Evolutionary conservation across 78 protist genomes (phyloP), one percentile per base, ranked within the genome.

Genomic region (Andalucia godoyi): DNA sequence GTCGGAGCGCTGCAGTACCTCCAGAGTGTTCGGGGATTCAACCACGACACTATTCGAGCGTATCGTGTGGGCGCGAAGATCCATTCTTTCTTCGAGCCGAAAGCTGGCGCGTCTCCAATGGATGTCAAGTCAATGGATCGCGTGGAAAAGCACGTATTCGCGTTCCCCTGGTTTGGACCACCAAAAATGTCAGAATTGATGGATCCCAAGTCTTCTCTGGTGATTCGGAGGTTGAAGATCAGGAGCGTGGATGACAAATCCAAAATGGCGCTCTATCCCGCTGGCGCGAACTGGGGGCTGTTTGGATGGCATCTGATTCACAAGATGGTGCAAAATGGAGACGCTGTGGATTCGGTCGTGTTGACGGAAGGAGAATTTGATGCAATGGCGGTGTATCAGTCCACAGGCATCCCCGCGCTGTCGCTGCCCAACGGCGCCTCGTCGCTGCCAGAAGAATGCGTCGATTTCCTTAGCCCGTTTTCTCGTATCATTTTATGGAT

Each of bases 301-400:
- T 82, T 82, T 66, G 87, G 87, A 27, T 82, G 80, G 81, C 79
- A 80, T 25, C n/a, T n/a, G n/a, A n/a, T n/a, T n/a, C n/a, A n/a
- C n/a, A n/a, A n/a, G n/a, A n/a, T n/a, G n/a, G n/a, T n/a, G n/a
- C n/a, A n/a, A n/a, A n/a, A n/a, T n/a, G n/a, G n/a, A n/a, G n/a
- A n/a, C n/a, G n/a, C n/a, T n/a, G n/a, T n/a, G n/a, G n/a, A n/a
- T n/a, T 60, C 80, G 0, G 58, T 82, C 21, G 55, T 82, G 2
- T 2, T 82, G 29, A 82, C 87, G 0, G 87, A 82, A 34, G 87
- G 87, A 39, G 87, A 82, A 53, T 77, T 68, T 36, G 87, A 82
- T 75, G 87, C 87, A 5, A 83, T 82, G 81, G 86, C 87, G 15
- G 83, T 82, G 0, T 46, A 80, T 37, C 84, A 80, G 66, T 69